Evolutionary conservation across 495 filamentous ascomycete genomes (phyloP), one percentile per base, ranked within the genome.

Genomic region (Lentithecium fluviatile): DNA sequence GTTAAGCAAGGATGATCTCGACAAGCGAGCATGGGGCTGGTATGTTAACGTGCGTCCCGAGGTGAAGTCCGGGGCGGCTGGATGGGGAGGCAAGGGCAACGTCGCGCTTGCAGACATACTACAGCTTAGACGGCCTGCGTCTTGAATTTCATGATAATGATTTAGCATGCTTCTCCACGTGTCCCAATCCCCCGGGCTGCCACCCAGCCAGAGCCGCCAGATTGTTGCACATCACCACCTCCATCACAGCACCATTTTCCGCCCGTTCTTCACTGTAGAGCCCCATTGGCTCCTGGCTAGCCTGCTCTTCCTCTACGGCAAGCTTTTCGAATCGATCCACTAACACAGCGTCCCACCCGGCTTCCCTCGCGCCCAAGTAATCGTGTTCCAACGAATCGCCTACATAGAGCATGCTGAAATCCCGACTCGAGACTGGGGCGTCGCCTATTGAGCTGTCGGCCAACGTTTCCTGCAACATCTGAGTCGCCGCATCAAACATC

Each of bases 21-120:
- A 94, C 68, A 75, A 79, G 59, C 78, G 85, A 51, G 86, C 88
- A 25, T 95, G 90, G 89, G 71, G 76, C 24, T 94, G 89, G 89
- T 95, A 95, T 71, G 74, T 86, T 1, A 79, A 78, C 24, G 86
- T 91, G 7, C 75, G 90, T 49, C 90, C 90, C 0, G 83, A 85
- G 0, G 86, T 94, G 2, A 84, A 87, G 55, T 73, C 75, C 47
- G 90, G 89, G 1, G 82, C 80, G 48, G 82, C 79, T 38, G 90
- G 90, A 2, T 93, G 90, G 90, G 90, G 90, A 13, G 87, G 86
- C 20, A 91, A 91, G 70, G 88, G 87, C 15, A 74, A 76, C 45
- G 79, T 94, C 15, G 84, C 76, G 67, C 69, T 95, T 8, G 70
- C 71, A 8, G 80, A 86, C 51, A 88, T 95, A 17, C 73, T 93